Base-by-base conservation (phyloP, 805 yeast genomes). In the Metschnikowia similis region DNA sequence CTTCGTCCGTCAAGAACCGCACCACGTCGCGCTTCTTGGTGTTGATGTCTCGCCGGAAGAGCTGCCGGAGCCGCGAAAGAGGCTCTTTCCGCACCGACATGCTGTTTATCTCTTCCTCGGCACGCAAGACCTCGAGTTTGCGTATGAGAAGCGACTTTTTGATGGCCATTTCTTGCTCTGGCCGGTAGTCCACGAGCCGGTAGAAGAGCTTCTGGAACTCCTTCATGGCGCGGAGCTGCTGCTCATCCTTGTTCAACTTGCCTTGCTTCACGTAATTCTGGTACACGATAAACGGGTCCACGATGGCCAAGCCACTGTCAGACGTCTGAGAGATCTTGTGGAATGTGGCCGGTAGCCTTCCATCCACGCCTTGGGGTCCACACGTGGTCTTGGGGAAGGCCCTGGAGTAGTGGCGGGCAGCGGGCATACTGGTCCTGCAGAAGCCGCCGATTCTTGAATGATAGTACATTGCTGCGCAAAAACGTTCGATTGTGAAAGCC, bases 251-350 rank as follows among this genome's bases (percentile, higher is more conserved):
- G 45, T 73, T 66, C 8, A 85, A 63, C 2, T 75, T 49, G 2
- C 88, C 88, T 41, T 71, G 67, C 1, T 69, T 58, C 1, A 84
- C 76, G 48, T 79, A 75, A 52, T 74, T 75, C 52, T 78, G 79
- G 57, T 86, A 85, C 2, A 84, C 56, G 5, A 74, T 53, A 39
- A 77, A 74, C 0, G 91, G 90, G 60, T 85, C 91, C 0, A 90
- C 84, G 29, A 82, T 69, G 5, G 80, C 58, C 37, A 78, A 46
- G 2, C 48, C 35, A 5, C 49, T 30, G 21, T 26, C 14, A n/a
- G 17, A 4, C 7, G 27, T 5, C 17, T 41, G 21, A 10, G 42
- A 4, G 29, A 26, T 16, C 17, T 29, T 48, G 34, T 31, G 37
- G 35, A 40, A 48, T 2, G 49, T 36, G 1, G 39, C 32, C 6